Conservation (phyloP, 495 filamentous ascomycete genomes). For the Penicillium crystallinum region DNA sequence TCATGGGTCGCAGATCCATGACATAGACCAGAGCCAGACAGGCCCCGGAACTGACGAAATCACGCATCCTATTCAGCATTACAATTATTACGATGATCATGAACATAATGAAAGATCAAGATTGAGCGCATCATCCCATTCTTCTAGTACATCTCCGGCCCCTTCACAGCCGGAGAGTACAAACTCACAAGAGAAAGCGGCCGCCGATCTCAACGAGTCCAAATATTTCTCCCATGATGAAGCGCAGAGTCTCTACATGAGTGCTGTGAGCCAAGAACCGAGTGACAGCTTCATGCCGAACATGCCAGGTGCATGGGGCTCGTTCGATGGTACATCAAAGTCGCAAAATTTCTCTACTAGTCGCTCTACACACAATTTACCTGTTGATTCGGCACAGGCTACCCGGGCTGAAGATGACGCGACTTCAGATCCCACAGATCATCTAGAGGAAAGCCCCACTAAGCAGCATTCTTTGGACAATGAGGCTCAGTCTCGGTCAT, state of each 20-base stretch:
- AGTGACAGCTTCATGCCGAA: slow-evolving; percentile 36
- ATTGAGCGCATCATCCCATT: background rate
- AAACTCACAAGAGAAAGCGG: slow-evolving; percentile 17
- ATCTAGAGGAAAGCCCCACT: slow-evolving; percentile 12
- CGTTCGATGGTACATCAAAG: slow-evolving; percentile 16
- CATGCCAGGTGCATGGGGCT: slow-evolving; percentile 61
- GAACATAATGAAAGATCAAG: slow-evolving; percentile 1
- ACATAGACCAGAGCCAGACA: slow-evolving; percentile 5
- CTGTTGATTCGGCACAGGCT: background rate
- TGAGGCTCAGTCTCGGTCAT: slow-evolving; percentile 8
- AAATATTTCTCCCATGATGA: slow-evolving; percentile 85
- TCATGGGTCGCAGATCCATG: background rate
- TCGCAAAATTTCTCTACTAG: background rate
- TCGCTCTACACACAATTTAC: background rate
- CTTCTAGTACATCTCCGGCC: slow-evolving; percentile 11
- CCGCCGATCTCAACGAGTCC: slow-evolving; percentile 62
- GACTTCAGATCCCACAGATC: slow-evolving; percentile 27
- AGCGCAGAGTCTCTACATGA: slow-evolving; percentile 95
- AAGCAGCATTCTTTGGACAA: slow-evolving; percentile 10
- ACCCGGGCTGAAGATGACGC: slow-evolving; percentile 11
- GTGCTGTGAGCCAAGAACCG: slow-evolving; percentile 51
- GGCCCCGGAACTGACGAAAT: background rate
- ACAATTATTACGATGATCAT: background rate
- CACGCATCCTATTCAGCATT: background rate
- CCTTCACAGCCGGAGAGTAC: slow-evolving; percentile 23